phyloP scores from a whole-genome alignment of 1,284 basidiomycete genomes.

The Boletus sp. region DNA sequence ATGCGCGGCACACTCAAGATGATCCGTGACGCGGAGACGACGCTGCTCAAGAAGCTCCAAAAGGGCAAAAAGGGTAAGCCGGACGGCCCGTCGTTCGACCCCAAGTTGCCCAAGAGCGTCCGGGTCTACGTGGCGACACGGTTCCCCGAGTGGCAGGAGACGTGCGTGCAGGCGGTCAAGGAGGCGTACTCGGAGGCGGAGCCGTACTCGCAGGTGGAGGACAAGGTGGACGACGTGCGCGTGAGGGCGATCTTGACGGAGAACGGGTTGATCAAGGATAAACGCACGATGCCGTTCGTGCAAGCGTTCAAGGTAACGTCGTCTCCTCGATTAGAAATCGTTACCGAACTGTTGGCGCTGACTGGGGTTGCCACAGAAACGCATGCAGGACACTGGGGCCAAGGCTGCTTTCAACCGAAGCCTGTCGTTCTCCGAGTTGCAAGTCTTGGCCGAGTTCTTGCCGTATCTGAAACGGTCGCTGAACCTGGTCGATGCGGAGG shows the following conservation, averaged over 20 bases:
- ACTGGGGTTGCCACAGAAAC: constrained; percentile 62
- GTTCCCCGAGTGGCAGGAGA: constrained; percentile 94
- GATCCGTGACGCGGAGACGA: constrained; percentile 86
- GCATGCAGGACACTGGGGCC: constrained; percentile 76
- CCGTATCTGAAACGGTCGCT: constrained; percentile 86
- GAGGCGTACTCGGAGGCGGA: constrained; percentile 60
- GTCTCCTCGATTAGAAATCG: constrained; percentile 14
- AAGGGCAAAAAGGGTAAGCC: constrained; percentile 55
- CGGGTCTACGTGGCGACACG: constrained; percentile 85
- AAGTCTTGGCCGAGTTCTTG: constrained; percentile 69
- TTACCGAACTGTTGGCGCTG: background rate
- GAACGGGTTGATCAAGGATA: constrained; percentile 91
- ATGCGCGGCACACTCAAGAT: constrained; percentile 84
- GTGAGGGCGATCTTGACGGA: constrained; percentile 68
- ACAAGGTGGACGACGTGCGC: constrained; percentile 81
- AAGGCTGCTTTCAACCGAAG: constrained; percentile 83
- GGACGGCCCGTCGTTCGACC: constrained; percentile 59
- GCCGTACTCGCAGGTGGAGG: constrained; percentile 58
- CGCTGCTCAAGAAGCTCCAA: constrained; percentile 70
- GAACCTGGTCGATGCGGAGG: constrained; percentile 59
- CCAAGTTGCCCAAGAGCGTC: constrained; percentile 81
- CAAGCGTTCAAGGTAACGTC: constrained; percentile 83
- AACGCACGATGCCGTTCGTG: constrained; percentile 93
- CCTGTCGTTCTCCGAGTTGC: constrained; percentile 82
- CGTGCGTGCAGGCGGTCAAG: constrained; percentile 74